Percentiles rank a stretch among this genome's conserved stretches.
Conservation (phyloP, 2,329 filamentous ascomycete species). For the Teratosphaeriaceae sp. region DNA sequence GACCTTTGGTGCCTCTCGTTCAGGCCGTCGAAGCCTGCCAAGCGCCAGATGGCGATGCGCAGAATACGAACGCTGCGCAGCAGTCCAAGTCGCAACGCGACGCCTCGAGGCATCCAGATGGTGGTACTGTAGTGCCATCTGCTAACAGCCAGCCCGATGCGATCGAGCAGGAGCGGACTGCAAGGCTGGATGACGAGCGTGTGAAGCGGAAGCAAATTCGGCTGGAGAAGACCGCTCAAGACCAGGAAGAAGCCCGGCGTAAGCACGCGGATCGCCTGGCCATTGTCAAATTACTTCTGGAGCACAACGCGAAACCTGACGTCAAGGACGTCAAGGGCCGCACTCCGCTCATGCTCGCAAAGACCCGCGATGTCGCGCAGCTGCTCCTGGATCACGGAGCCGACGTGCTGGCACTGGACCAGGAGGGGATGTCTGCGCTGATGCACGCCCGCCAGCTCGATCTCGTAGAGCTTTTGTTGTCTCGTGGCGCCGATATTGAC, state of each 20-base stretch:
- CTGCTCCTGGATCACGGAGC: conserved; percentile 28
- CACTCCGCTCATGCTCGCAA: conserved; percentile 30
- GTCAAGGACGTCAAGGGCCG: conserved; percentile 35
- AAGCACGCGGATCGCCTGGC: not conserved
- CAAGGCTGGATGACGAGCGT: not conserved
- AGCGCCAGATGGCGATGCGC: not conserved
- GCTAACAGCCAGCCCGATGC: not conserved
- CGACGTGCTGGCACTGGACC: conserved; percentile 14
- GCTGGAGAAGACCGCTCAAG: not conserved
- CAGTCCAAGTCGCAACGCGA: too few relatives aligned
- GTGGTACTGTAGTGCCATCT: too few relatives aligned
- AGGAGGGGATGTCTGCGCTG: conserved; percentile 5
- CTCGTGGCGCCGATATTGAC: not conserved
- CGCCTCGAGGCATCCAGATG: too few relatives aligned
- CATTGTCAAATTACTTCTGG: conserved; percentile 1
- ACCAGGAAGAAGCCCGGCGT: not conserved
- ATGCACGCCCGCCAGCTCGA: conserved; percentile 6
- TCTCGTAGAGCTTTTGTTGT: conserved; percentile 4
- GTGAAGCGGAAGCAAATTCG: not conserved
- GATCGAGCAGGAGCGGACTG: not conserved
- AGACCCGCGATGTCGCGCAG: conserved; percentile 18
- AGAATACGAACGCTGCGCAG: too few relatives aligned
- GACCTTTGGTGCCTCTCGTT: not conserved
- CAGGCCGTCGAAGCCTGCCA: not conserved
- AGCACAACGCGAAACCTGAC: not conserved